These are phyloP conservation scores for Murraya koenigii DNA, from an alignment of 345 rosid species.

Conservation along the genomic window DNA sequence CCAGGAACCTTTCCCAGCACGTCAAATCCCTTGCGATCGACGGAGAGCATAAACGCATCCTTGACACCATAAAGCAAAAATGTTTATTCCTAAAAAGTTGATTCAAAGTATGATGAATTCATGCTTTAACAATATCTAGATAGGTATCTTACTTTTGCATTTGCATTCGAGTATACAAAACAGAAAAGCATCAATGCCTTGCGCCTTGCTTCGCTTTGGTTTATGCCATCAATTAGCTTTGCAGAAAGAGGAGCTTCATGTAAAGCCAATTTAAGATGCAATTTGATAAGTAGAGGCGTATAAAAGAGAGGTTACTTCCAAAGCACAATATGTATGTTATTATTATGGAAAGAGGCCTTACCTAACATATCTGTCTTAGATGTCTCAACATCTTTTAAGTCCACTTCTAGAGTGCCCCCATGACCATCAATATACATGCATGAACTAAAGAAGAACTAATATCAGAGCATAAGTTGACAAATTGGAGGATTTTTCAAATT, in stretches of 20 bases:
- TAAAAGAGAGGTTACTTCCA: not conserved
- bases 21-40: constrained; percentile 62
- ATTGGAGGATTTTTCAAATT: not conserved
- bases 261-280: constrained; percentile 7
- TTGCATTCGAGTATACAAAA: constrained; percentile 51
- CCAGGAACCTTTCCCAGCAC: constrained; percentile 54
- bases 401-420: constrained; percentile 60
- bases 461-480: constrained; percentile 4
- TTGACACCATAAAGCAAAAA: constrained; percentile 20
- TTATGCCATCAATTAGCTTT: constrained; percentile 80
- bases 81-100: not conserved
- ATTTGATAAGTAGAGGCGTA: not conserved
- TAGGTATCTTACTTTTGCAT: constrained; percentile 57
- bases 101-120: not conserved
- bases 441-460: constrained; percentile 44
- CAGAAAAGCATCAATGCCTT: constrained; percentile 79
- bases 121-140: not conserved
- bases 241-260: constrained; percentile 64
- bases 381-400: constrained; percentile 47
- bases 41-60: constrained; percentile 63
- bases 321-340: not conserved
- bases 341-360: constrained; percentile 18
- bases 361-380: constrained; percentile 69
- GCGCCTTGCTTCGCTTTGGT: constrained; percentile 78
- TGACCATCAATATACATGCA: constrained; percentile 60